Percentiles rank a stretch among this genome's conserved stretches.
These are phyloP conservation scores for Pelagomonas calceolata DNA, from an alignment of 108 stramenopile genomes.

Conservation along the genomic window DNA sequence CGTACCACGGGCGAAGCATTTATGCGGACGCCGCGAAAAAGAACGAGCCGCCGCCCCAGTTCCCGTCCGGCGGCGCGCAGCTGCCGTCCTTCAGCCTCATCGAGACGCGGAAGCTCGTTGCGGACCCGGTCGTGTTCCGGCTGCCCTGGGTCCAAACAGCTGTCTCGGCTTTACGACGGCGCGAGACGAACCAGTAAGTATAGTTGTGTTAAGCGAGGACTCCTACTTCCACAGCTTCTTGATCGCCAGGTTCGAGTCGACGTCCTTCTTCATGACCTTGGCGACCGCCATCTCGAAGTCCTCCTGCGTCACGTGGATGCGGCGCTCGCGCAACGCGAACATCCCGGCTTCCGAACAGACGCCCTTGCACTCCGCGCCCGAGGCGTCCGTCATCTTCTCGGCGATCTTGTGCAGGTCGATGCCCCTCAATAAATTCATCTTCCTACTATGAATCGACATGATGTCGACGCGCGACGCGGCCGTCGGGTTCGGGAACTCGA, in stretches of 20 bases:
- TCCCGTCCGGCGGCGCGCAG: not conserved
- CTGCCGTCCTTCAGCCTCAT: not conserved
- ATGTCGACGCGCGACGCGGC: constrained; percentile 74
- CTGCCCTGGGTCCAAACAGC: too few species aligned
- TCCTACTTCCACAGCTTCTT: constrained; percentile 93
- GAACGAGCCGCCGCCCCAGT: not conserved
- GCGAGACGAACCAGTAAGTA: too few species aligned
- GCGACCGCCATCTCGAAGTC: constrained; percentile 99
- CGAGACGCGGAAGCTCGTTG: not conserved
- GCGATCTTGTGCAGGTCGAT: constrained; percentile 84
- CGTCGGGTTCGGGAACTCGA: constrained; percentile 91
- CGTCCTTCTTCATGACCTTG: constrained; percentile 99
- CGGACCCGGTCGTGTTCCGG: not conserved
- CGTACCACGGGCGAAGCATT: not conserved
- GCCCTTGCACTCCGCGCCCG: constrained; percentile 99
- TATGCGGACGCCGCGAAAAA: too few species aligned
- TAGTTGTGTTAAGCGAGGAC: too few species aligned
- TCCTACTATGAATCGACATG: constrained; percentile 85
- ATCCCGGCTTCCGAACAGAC: constrained; percentile 99
- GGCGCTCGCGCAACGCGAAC: constrained; percentile 96
- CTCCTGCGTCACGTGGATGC: constrained; percentile 98
- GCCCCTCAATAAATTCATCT: constrained; percentile 93
- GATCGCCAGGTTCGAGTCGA: constrained; percentile 83
- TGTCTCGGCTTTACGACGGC: too few species aligned
- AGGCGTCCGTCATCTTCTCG: constrained; percentile 84